phyloP scores from a whole-genome alignment of 2,329 filamentous ascomycete species.

The Sarocladium strictum region DNA sequence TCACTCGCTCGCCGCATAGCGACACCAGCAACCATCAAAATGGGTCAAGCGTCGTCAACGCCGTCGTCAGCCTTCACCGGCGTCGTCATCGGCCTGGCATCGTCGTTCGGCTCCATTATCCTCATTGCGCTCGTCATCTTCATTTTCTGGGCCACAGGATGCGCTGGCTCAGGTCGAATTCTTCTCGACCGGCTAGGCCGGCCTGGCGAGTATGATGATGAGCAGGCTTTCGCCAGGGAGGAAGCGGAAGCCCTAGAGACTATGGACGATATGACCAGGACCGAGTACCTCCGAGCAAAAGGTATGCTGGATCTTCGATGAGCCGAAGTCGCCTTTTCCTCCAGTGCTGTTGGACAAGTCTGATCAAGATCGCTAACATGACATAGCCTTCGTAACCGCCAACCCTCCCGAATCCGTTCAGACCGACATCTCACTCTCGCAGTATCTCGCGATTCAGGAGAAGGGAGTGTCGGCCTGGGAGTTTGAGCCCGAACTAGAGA shows the following conservation, averaged over 20 bases:
- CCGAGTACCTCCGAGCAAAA: conserved; percentile 91
- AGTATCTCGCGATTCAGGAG: conserved; percentile 97
- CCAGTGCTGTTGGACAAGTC: background rate
- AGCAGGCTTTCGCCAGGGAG: conserved; percentile 87
- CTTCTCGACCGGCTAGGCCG: conserved; percentile 88
- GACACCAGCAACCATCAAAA: conserved; percentile 17
- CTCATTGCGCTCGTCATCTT: conserved; percentile 82
- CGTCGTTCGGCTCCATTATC: conserved; percentile 85
- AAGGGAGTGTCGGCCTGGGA: conserved; percentile 99
- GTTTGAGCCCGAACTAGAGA: conserved; percentile 97
- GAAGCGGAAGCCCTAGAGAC: conserved; percentile 90
- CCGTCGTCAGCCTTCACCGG: conserved; percentile 55
- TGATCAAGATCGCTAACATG: background rate
- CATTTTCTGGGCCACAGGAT: conserved; percentile 72
- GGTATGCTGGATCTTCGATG: conserved; percentile 50
- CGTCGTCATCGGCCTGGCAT: conserved; percentile 90
- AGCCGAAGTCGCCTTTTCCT: background rate
- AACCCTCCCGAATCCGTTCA: conserved; percentile 93
- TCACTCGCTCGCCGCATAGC: background rate
- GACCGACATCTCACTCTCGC: conserved; percentile 94
- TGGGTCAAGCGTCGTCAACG: conserved; percentile 21
- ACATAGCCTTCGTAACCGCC: conserved; percentile 79
- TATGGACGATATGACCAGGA: conserved; percentile 89
- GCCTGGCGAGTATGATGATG: conserved; percentile 95
- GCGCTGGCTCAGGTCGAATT: conserved; percentile 77